These are phyloP conservation scores for Neofusicoccum parvum DNA, from an alignment of 2,329 filamentous ascomycete species.

Conservation along the genomic window DNA sequence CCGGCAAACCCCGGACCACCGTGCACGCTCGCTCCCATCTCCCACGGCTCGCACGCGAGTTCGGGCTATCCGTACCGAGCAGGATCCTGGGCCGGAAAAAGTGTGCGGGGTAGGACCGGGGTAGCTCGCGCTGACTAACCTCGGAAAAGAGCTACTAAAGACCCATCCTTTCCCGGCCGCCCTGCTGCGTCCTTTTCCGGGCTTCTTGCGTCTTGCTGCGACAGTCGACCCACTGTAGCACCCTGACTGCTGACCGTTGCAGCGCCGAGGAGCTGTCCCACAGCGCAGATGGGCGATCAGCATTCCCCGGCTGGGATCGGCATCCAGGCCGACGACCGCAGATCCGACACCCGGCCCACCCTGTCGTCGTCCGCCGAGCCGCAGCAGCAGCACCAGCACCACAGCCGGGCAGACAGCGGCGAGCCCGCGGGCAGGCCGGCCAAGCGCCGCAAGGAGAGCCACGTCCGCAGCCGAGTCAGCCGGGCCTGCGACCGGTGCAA, in stretches of 20 bases:
- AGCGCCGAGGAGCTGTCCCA: background rate
- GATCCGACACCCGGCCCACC: background rate
- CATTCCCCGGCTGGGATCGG: background rate
- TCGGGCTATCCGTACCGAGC: background rate
- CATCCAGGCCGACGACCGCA: background rate
- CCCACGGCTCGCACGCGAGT: too few relatives aligned
- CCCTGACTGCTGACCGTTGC: background rate
- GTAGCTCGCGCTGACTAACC: background rate
- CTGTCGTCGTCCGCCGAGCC: background rate
- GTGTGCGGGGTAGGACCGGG: conserved; percentile 1
- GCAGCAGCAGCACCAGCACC: background rate
- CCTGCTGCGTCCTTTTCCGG: background rate
- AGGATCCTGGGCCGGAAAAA: background rate
- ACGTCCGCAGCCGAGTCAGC: conserved; percentile 47
- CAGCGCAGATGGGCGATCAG: background rate
- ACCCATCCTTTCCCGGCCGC: background rate
- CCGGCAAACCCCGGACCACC: background rate
- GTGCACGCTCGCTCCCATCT: background rate
- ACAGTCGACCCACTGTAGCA: background rate
- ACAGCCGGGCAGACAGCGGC: background rate
- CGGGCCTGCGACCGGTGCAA: conserved; percentile 54
- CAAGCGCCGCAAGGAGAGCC: conserved; percentile 37
- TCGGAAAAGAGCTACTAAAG: conserved; percentile 10
- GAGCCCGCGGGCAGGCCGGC: conserved; percentile 8
- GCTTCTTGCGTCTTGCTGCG: background rate